These are phyloP conservation scores for Penicillium nordicum DNA, from an alignment of 2,329 filamentous ascomycete species.

Conservation along the genomic window DNA sequence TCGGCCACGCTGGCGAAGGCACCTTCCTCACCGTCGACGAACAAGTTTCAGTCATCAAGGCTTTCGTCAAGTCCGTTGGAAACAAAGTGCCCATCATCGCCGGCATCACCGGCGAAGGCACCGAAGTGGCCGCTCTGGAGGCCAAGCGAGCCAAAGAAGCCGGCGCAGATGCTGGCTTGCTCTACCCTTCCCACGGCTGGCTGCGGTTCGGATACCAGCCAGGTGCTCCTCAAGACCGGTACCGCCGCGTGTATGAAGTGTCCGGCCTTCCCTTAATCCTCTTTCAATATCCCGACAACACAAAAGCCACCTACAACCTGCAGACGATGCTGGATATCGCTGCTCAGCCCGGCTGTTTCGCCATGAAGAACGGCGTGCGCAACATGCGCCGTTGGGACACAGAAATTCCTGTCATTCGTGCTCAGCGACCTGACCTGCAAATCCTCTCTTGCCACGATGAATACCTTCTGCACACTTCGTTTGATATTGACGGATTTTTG, in stretches of 20 bases:
- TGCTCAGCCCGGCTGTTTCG: constrained; percentile 52
- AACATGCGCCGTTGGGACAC: constrained; percentile 58
- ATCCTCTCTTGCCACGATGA: constrained; percentile 54
- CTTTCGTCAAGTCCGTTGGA: constrained; percentile 52
- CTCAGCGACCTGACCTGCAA: constrained; percentile 49
- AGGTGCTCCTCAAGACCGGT: constrained; percentile 53
- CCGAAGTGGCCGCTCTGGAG: constrained; percentile 52
- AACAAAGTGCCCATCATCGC: constrained; percentile 52
- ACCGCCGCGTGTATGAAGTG: constrained; percentile 50
- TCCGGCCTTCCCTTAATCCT: constrained; percentile 51
- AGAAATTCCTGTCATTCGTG: constrained; percentile 53
- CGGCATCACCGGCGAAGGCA: constrained; percentile 53
- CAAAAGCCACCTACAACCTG: constrained; percentile 52
- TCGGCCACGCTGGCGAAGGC: constrained; percentile 55
- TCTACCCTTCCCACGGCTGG: constrained; percentile 56
- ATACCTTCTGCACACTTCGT: constrained; percentile 52
- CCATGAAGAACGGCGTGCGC: constrained; percentile 57
- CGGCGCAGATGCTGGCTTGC: constrained; percentile 50
- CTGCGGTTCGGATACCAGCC: constrained; percentile 54
- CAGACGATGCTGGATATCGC: constrained; percentile 54
- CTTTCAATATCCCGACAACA: constrained; percentile 55
- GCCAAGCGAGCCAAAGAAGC: constrained; percentile 51
- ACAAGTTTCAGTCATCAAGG: constrained; percentile 50
- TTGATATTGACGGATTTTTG: constrained; percentile 53
- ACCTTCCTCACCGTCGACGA: constrained; percentile 53